Conservation (phyloP, 1,284 basidiomycete genomes). For the Kalmanozyma brasiliensis region DNA sequence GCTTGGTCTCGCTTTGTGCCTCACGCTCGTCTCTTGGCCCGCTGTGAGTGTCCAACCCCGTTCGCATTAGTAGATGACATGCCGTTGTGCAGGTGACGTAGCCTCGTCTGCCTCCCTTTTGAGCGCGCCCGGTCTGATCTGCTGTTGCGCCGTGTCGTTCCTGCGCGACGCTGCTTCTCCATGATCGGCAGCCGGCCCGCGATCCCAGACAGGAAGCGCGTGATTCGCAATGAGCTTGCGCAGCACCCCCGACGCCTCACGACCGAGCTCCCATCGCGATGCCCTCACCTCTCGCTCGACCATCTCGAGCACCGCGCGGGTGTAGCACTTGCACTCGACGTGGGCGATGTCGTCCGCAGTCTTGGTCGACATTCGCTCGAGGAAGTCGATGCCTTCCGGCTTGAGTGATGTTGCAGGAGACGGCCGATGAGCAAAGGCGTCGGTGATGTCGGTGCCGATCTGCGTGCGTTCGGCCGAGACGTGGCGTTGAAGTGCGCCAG, state of each 20-base stretch:
- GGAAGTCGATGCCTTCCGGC: conserved; percentile 40
- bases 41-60: no score
- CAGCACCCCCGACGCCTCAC: conserved; percentile 53
- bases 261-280: conserved; percentile 55
- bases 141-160: conserved; percentile 11
- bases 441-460: conserved; percentile 16
- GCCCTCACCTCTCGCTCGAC: conserved; percentile 49
- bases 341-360: conserved; percentile 39
- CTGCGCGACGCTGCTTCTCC: conserved; percentile 5
- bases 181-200: conserved; percentile 1
- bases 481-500: conserved; percentile 27
- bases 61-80: no score
- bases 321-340: conserved; percentile 51
- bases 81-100: conserved; percentile 1
- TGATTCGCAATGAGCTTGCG: conserved; percentile 54
- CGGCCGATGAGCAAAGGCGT: not conserved
- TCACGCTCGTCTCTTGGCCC: no score
- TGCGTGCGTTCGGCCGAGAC: conserved; percentile 28
- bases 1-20: no score
- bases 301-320: conserved; percentile 48
- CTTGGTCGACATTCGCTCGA: conserved; percentile 50
- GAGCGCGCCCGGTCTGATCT: conserved; percentile 12
- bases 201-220: conserved; percentile 32
- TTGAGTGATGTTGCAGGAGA: conserved; percentile 12
- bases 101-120: conserved; percentile 29